Evolutionary conservation across 2,329 filamentous ascomycete genomes (phyloP).

Genomic region (Colletotrichum viniferum): DNA sequence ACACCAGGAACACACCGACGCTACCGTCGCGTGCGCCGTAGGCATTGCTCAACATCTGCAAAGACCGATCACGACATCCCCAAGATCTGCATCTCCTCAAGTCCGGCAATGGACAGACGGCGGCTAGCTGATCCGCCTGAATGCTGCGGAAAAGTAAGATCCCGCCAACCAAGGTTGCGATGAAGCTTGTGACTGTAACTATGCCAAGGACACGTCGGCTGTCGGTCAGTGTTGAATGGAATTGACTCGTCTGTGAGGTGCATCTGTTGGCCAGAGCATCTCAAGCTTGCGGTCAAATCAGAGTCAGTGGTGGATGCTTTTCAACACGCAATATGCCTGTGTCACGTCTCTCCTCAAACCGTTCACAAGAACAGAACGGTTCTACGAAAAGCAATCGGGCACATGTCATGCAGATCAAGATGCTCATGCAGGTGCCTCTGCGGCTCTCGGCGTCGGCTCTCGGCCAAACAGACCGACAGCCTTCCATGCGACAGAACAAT

Average conservation of each 20-base stretch:
- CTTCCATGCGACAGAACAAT: background rate
- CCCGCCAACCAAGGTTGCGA: background rate
- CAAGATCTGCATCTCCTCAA: background rate
- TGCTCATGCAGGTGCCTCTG: background rate
- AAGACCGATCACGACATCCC: background rate
- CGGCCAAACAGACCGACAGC: background rate
- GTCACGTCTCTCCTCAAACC: background rate
- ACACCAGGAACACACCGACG: background rate
- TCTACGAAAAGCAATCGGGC: background rate
- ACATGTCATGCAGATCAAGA: background rate
- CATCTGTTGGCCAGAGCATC: background rate
- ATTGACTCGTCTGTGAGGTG: background rate
- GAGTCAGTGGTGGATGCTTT: background rate
- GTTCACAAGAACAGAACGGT: background rate
- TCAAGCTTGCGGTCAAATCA: background rate
- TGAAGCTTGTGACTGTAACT: background rate
- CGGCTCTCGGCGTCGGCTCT: background rate
- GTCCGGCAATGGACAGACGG: background rate
- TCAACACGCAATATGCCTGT: background rate
- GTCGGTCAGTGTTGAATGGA: background rate
- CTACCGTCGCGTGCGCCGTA: no score
- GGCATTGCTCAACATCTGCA: background rate
- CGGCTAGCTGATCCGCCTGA: background rate
- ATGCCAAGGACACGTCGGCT: background rate
- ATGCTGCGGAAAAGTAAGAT: background rate